Base-by-base conservation (phyloP, 148 eudicot genomes). In the Spergularia marina region DNA sequence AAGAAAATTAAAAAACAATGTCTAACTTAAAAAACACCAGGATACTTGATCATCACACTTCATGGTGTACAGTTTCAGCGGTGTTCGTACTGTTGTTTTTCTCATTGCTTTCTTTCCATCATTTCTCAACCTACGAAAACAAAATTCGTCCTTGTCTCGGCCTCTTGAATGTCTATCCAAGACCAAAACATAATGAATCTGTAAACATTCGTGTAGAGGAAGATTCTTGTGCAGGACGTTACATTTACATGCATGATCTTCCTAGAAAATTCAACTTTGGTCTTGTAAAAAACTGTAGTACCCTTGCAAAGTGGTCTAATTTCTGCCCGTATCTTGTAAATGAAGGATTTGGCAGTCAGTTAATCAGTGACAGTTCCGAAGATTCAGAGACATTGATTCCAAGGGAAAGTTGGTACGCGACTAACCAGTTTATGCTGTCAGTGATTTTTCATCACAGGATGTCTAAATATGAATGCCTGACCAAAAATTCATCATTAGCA, bases 401-500 rank as follows among this genome's bases (percentile, higher is more conserved):
- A 17, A 25, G 72, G 25, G 44, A 40, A 25, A 74, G 77, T 36
- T 85, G 88, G 88, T 85, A 63, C 36, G 76, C 34, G 6, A 84
- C 87, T 8, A 78, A 82, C 14, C 87, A 84, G 82, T 86, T 86
- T 36, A 72, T 76, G 76, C 51, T 81, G 7, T 77, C 82, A 25
- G 71, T 83, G 18, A 86, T 83, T 34, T 86, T 84, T 65, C 81
- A 82, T 44, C 18, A 72, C 0, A 67, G 89, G 3, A 79, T 86
- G 89, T 79, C 80, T 64, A 69, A 71, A 23, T 87, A 87, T 25
- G 75, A 83, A 55, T 87, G 90, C 55, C 54, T 85, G 53, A 87
- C 90, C 0, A 74, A 18, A 2, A 71, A 84, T 47, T 87, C 88
- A 1, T 55, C 81, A 0, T 6, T 73, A 10, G 90, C 88, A 2